Conservation (phyloP, 192 early-diverging fungal genomes). For the Coemansia sp. region DNA sequence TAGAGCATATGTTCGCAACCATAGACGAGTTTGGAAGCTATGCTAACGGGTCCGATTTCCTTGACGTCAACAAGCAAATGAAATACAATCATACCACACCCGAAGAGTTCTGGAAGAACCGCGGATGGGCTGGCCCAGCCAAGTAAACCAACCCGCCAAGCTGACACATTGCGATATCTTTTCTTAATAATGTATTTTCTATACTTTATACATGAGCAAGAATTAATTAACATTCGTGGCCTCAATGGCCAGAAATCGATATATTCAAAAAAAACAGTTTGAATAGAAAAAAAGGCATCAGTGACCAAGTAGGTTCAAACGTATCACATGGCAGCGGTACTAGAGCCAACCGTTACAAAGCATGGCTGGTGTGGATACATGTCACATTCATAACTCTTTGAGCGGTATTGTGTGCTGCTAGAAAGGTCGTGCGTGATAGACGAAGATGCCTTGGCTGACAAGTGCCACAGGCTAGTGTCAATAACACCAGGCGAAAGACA, state of each 20-base stretch:
- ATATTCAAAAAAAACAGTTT: too few species aligned
- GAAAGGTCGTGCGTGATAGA: not conserved
- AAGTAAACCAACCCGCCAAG: not conserved
- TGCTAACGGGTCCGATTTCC: conserved; percentile 14
- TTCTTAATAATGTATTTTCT: too few species aligned
- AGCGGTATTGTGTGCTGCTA: conserved; percentile 5
- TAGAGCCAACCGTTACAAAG: conserved; percentile 16
- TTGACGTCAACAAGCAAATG: conserved; percentile 26
- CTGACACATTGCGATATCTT: not conserved
- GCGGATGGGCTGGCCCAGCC: conserved; percentile 55
- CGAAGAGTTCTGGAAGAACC: conserved; percentile 32
- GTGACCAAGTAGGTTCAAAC: not conserved
- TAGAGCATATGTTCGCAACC: conserved; percentile 31
- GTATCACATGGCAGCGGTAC: not conserved
- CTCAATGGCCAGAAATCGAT: too few species aligned
- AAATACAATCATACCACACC: conserved; percentile 26
- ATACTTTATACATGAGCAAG: too few species aligned
- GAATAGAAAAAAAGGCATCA: not conserved
- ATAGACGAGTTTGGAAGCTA: conserved; percentile 33
- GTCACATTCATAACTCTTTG: conserved; percentile 20
- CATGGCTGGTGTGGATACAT: conserved; percentile 34
- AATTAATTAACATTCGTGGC: too few species aligned
- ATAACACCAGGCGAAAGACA: conserved; percentile 30
- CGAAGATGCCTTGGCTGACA: conserved; percentile 20
- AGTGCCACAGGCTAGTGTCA: conserved; percentile 42